phyloP scores from a whole-genome alignment of 257 asterid species.

The Solanum peruvianum region DNA sequence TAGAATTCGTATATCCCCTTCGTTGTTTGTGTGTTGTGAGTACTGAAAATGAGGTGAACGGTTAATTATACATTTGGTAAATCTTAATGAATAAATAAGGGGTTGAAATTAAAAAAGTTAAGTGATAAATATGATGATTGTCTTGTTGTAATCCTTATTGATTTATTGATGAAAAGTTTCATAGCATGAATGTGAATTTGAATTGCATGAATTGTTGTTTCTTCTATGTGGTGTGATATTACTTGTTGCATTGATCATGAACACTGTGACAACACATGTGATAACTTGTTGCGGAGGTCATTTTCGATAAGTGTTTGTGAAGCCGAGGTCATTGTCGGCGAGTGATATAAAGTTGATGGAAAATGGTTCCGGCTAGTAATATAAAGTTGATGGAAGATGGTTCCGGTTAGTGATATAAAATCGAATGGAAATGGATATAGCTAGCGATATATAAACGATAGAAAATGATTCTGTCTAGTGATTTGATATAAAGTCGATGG shows the following conservation, averaged over 20 bases:
- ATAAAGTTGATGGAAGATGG: too few species aligned
- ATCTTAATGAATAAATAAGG: too few species aligned
- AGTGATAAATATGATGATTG: not conserved
- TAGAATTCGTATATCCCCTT: too few species aligned
- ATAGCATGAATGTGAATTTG: not conserved
- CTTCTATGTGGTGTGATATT: not conserved
- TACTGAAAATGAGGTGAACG: not conserved
- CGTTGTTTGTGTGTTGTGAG: too few species aligned
- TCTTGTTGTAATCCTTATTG: not conserved
- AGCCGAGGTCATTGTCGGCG: not conserved
- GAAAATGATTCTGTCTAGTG: too few species aligned
- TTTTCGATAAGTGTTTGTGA: too few species aligned
- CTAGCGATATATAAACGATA: too few species aligned
- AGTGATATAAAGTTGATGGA: not conserved
- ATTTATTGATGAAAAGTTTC: not conserved
- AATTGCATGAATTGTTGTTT: not conserved
- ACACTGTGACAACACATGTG: too few species aligned
- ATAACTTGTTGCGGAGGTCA: not conserved
- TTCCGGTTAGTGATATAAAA: not conserved
- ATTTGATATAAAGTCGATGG: accelerated
- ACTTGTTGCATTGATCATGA: not conserved
- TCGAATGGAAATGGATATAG: too few species aligned
- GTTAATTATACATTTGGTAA: not conserved
- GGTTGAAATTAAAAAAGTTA: not conserved
- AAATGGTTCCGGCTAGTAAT: not conserved